Evolutionary conservation across 495 filamentous ascomycete genomes (phyloP).

Genomic region (Neurospora sp.): DNA sequence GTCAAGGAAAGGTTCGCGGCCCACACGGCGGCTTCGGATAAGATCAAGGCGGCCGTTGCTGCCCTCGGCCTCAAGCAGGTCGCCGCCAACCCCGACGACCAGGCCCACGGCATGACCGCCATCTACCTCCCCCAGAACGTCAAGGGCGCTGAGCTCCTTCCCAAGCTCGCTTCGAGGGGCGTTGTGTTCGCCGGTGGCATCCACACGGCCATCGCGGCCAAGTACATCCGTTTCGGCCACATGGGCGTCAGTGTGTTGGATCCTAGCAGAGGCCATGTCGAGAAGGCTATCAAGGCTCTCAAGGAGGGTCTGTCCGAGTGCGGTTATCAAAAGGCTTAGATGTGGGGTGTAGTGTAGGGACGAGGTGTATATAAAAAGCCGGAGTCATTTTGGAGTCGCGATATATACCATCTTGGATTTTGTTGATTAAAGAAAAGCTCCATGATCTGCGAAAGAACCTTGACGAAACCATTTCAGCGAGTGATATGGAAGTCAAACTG

Average conservation of each 20-base stretch:
- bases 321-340: constrained; percentile 47
- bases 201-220: constrained; percentile 63
- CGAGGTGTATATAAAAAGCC: background rate
- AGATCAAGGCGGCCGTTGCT: constrained; percentile 69
- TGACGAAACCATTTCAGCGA: background rate
- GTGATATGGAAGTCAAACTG: background rate
- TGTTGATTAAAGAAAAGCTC: background rate
- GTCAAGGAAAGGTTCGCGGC: constrained; percentile 69
- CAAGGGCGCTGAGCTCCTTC: constrained; percentile 68
- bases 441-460: background rate
- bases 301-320: constrained; percentile 64
- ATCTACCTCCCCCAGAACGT: constrained; percentile 87
- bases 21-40: constrained; percentile 66
- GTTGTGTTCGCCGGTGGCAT: constrained; percentile 92
- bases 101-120: constrained; percentile 96
- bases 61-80: constrained; percentile 80
- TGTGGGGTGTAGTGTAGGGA: background rate
- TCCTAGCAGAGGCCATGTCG: constrained; percentile 58
- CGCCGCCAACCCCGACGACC: constrained; percentile 72
- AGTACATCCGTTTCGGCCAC: constrained; percentile 64
- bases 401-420: background rate
- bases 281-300: constrained; percentile 68
- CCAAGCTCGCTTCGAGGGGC: constrained; percentile 77
- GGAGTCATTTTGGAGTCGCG: background rate
- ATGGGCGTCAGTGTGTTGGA: constrained; percentile 90